These are phyloP conservation scores for Trichopus zeylanicus DNA, from an alignment of 116 monocot species.

Conservation along the genomic window DNA sequence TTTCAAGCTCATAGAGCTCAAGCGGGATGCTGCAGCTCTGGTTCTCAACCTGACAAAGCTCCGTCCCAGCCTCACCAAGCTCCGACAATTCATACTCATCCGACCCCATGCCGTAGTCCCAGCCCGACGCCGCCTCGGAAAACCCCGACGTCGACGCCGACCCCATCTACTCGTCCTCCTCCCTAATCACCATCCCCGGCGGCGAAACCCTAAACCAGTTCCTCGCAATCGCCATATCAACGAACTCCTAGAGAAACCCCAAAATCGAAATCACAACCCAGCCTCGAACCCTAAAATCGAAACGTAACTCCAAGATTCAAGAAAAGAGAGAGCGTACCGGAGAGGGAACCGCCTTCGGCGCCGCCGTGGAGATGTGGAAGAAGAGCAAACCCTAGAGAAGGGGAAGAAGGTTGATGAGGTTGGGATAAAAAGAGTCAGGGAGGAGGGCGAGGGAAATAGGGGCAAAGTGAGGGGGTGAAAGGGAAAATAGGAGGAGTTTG, in stretches of 20 bases:
- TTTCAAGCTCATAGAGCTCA: conserved; percentile 62
- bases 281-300: conserved; percentile 3
- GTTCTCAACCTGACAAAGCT: conserved; percentile 78
- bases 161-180: conserved; percentile 23
- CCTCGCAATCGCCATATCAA: conserved; percentile 63
- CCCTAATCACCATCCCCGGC: conserved; percentile 17
- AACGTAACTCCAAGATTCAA: no score
- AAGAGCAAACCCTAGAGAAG: conserved; percentile 36
- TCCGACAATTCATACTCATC: conserved; percentile 65
- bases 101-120: conserved; percentile 84
- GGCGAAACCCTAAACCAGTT: conserved; percentile 31
- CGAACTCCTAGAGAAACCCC: neutral
- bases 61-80: conserved; percentile 52
- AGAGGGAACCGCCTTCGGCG: neutral
- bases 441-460: conserved; percentile 7
- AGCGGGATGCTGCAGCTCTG: conserved; percentile 53
- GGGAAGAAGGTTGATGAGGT: conserved; percentile 12
- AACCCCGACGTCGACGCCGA: conserved; percentile 19
- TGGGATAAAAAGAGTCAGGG: conserved; percentile 10
- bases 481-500: conserved; percentile 1
- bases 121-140: conserved; percentile 20
- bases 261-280: neutral
- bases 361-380: neutral
- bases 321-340: neutral
- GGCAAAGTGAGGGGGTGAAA: neutral